phyloP scores from a whole-genome alignment of 169 alveolate genomes.

The Plasmodium reichenowi region DNA sequence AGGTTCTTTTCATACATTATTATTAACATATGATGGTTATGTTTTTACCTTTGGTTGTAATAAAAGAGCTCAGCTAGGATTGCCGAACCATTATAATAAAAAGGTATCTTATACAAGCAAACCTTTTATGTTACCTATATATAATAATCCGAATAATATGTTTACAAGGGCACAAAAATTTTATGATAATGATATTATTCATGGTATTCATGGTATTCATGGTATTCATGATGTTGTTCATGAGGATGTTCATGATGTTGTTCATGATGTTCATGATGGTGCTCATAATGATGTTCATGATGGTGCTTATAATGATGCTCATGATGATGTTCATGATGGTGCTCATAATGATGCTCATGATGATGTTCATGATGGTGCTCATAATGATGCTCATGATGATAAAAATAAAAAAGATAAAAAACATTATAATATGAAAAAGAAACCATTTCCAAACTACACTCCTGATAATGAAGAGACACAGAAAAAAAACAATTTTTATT shows the following conservation, averaged over 20 bases:
- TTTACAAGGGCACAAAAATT: background rate
- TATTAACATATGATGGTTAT: conserved; percentile 44
- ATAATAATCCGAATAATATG: background rate
- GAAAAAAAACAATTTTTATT: conserved; percentile 17
- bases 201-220: background rate
- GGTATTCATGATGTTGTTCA: background rate
- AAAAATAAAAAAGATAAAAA: too few species aligned
- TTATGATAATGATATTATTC: background rate
- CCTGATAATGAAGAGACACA: background rate
- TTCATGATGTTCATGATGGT: too few species aligned
- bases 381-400: background rate
- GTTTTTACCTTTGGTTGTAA: conserved; percentile 71
- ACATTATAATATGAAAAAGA: too few species aligned
- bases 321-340: background rate
- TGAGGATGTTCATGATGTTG: background rate
- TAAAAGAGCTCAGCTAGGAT: conserved; percentile 43
- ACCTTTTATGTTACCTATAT: conserved; percentile 41
- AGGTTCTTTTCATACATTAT: conserved; percentile 48
- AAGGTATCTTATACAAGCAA: conserved; percentile 55
- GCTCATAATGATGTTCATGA: background rate
- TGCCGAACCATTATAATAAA: conserved; percentile 26
- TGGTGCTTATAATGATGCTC: background rate
- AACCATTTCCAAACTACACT: too few species aligned
- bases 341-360: background rate
- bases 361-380: background rate